Conservation (phyloP, 1,139 yeast genomes). For the Debaryomycetaceae sp. region DNA sequence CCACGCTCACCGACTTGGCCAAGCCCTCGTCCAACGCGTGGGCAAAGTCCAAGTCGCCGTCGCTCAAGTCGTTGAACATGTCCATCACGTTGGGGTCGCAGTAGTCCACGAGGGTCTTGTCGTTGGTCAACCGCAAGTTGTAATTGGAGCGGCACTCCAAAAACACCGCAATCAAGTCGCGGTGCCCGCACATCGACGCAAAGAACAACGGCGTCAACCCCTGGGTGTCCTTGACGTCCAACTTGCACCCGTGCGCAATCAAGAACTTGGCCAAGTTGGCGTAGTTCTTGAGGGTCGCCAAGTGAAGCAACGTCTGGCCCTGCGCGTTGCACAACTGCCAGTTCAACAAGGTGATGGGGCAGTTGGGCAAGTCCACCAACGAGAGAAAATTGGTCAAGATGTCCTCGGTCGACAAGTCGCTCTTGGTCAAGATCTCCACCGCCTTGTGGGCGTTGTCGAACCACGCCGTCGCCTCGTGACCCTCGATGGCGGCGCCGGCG, state of each 20-base stretch:
- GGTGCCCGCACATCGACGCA: slow-evolving; percentile 73
- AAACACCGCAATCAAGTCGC: slow-evolving; percentile 54
- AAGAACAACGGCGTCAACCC: slow-evolving; percentile 86
- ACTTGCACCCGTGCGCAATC: slow-evolving; percentile 73
- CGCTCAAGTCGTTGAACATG: slow-evolving; percentile 32
- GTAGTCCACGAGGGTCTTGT: slow-evolving; percentile 48
- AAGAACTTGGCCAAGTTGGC: slow-evolving; percentile 56
- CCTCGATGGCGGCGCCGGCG: slow-evolving; percentile 9
- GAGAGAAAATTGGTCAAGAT: slow-evolving; percentile 62
- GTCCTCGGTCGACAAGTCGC: slow-evolving; percentile 50
- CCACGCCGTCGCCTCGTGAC: slow-evolving; percentile 37
- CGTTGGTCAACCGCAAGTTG: slow-evolving; percentile 51
- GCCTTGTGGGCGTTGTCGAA: slow-evolving; percentile 44
- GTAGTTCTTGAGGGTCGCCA: slow-evolving; percentile 76
- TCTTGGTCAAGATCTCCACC: slow-evolving; percentile 45
- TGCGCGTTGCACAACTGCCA: slow-evolving; percentile 76
- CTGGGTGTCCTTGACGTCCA: slow-evolving; percentile 69
- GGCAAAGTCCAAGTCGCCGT: slow-evolving; percentile 12
- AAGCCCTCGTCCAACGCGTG: slow-evolving; percentile 10
- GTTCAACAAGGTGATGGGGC: slow-evolving; percentile 62
- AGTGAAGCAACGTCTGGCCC: slow-evolving; percentile 85
- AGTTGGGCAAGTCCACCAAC: slow-evolving; percentile 56
- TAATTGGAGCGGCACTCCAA: slow-evolving; percentile 64
- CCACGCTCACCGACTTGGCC: slow-evolving; percentile 29
- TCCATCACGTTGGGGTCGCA: slow-evolving; percentile 69